phyloP scores from a whole-genome alignment of 306 rosid species.

The Cucurbita moschata region DNA sequence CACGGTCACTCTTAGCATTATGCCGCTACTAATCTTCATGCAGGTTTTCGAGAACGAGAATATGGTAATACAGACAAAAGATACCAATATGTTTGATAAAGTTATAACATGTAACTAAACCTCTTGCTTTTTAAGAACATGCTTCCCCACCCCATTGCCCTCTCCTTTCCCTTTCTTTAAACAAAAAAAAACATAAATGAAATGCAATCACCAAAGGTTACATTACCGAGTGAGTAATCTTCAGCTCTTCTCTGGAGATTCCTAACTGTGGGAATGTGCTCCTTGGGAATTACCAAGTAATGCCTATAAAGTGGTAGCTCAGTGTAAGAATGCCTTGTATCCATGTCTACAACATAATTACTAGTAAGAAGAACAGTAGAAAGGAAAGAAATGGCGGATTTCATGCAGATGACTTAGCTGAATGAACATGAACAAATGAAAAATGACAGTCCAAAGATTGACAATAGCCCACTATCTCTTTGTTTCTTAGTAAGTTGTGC shows the following conservation, averaged over 20 bases:
- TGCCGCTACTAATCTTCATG: background rate
- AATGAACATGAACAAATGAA: background rate
- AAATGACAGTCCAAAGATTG: background rate
- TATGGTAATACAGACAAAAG: background rate
- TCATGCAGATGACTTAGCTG: background rate
- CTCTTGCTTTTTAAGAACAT: background rate
- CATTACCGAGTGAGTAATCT: slow-evolving; percentile 44
- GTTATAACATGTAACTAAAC: background rate
- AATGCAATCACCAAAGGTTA: background rate
- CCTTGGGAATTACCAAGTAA: slow-evolving; percentile 52
- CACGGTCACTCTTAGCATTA: background rate
- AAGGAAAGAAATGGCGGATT: background rate
- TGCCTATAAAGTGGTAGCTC: slow-evolving; percentile 27
- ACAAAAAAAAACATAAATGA: background rate
- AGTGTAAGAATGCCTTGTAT: background rate
- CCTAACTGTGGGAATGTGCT: slow-evolving; percentile 47
- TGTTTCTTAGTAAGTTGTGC: background rate
- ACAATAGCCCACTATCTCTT: background rate
- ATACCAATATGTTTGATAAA: background rate
- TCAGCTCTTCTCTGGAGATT: slow-evolving; percentile 34
- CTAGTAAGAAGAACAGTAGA: background rate
- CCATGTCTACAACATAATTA: background rate
- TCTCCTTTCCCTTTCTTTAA: background rate
- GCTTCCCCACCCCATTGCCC: background rate
- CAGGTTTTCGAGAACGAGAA: background rate